Percentiles rank a stretch among this genome's conserved stretches.
These are phyloP conservation scores for Pythium monospermum DNA, from an alignment of 352 stramenopile species.

Conservation along the genomic window DNA sequence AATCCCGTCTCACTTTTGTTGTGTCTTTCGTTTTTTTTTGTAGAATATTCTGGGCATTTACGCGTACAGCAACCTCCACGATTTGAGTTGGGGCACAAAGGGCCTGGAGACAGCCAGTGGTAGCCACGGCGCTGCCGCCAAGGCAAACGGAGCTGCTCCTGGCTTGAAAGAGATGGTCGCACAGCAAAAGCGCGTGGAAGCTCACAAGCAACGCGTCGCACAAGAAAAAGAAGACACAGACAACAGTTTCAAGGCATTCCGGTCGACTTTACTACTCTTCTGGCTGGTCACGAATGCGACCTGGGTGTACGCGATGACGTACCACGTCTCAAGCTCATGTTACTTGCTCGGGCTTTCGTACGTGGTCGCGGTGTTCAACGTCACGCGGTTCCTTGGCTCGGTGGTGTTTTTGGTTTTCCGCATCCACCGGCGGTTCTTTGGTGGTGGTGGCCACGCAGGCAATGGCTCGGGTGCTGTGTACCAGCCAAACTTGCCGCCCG, in stretches of 20 bases:
- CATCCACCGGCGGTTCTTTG: conserved; percentile 26
- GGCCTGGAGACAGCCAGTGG: conserved; percentile 24
- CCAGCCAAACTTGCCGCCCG: conserved; percentile 9
- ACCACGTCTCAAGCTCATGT: conserved; percentile 39
- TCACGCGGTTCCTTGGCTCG: conserved; percentile 33
- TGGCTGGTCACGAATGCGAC: conserved; percentile 48
- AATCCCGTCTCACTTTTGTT: background rate
- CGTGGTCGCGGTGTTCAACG: conserved; percentile 40
- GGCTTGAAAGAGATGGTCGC: conserved; percentile 48
- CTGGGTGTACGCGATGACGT: conserved; percentile 40
- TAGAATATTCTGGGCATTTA: conserved; percentile 36
- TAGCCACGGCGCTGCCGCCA: conserved; percentile 18
- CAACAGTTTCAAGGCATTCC: conserved; percentile 45
- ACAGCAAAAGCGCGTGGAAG: conserved; percentile 41
- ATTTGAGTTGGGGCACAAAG: conserved; percentile 33
- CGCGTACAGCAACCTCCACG: conserved; percentile 37
- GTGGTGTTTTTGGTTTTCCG: conserved; percentile 34
- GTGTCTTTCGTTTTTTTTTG: background rate
- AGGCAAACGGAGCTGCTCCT: conserved; percentile 19
- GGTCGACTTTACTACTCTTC: conserved; percentile 39
- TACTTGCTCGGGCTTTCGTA: conserved; percentile 45
- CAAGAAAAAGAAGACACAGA: conserved; percentile 44
- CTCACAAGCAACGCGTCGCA: conserved; percentile 26
- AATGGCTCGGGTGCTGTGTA: conserved; percentile 5
- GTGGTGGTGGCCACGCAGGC: conserved; percentile 1